These are phyloP conservation scores for Fusarium foetens DNA, from an alignment of 2,329 filamentous ascomycete genomes.

Conservation along the genomic window DNA sequence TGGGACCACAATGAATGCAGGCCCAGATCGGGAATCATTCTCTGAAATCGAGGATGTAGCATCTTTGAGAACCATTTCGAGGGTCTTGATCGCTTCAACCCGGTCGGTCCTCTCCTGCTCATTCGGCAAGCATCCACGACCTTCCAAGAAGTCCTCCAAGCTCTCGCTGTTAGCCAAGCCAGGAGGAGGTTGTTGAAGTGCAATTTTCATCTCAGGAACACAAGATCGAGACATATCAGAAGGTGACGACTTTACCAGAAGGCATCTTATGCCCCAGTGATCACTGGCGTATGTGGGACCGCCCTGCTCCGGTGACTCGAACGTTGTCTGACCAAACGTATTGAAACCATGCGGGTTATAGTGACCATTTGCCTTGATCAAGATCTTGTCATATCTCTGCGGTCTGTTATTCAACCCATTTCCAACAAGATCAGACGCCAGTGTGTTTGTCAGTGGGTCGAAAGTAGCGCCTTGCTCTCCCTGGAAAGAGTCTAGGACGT, in stretches of 20 bases:
- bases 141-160: slow-evolving; percentile 53
- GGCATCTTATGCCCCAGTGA: slow-evolving; percentile 67
- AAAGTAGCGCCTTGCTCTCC: slow-evolving; percentile 75
- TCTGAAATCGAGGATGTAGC: slow-evolving; percentile 25
- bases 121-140: slow-evolving; percentile 58
- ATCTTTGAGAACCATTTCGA: slow-evolving; percentile 57
- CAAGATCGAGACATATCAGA: background rate
- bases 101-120: slow-evolving; percentile 55
- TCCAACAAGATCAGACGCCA: slow-evolving; percentile 63
- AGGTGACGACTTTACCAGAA: slow-evolving; percentile 44
- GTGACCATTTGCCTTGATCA: slow-evolving; percentile 56
- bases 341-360: slow-evolving; percentile 60
- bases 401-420: slow-evolving; percentile 63
- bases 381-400: slow-evolving; percentile 73
- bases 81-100: slow-evolving; percentile 56
- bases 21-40: slow-evolving; percentile 30
- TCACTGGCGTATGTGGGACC: slow-evolving; percentile 57
- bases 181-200: slow-evolving; percentile 44
- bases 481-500: slow-evolving; percentile 54
- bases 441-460: slow-evolving; percentile 65
- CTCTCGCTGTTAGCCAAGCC: slow-evolving; percentile 47
- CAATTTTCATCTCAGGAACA: slow-evolving; percentile 39
- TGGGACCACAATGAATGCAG: slow-evolving; percentile 62
- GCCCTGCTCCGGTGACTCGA: background rate
- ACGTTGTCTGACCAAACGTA: slow-evolving; percentile 60